Base-by-base conservation (phyloP, 2,329 filamentous ascomycete genomes). In the Incumbomyces delicatus region DNA sequence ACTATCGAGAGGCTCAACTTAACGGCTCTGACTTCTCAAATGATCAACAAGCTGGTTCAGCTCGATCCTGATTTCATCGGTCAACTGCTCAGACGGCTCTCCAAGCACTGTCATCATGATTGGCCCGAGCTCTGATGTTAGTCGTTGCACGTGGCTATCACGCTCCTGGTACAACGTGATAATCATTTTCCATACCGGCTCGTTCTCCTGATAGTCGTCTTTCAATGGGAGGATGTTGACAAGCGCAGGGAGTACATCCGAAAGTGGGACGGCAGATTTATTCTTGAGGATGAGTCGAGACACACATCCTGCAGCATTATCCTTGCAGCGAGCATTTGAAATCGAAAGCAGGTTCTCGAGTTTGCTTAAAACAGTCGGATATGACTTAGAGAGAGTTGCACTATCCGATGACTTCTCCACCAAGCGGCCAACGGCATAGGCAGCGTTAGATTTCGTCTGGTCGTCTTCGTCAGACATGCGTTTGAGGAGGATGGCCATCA, bases 181-280 rank as follows among this genome's bases (percentile, higher is more conserved):
- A 60, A 98, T 83, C 78, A 89, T 94, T 64, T 84, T 78, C 70
- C 84, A 98, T 50, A 96, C 81, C 7, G 92, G 88, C 59, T 87
- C 86, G 69, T 98, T 96, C 77, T 96, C 92, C 67, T 95, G 88
- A 59, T 79, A 96, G 65, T 96, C 92, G 63, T 95, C 89, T 66
- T 85, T 86, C 52, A 96, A 74, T 8, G 92, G 92, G 32, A 96
- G 77, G 22, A 89, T 76, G 51, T 78, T 77, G 47, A 94, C 77
- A 22, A 96, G 70, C 1, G 80, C 80, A 20, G 90, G 89, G 1
- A 98, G 77, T 16, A 94, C 86, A 50, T 95, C 81, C 33, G 76
- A 69, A 44, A 94, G 76, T 14, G 90, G 88, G 8, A 94, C 81
- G 56, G 78, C 78, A 57, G 90, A 81, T n/a, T 85, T 83, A 67